Evolutionary conservation across 768 basidiomycete genomes (phyloP), one percentile per base, ranked within the genome.

Genomic region (Boletellus ananas): DNA sequence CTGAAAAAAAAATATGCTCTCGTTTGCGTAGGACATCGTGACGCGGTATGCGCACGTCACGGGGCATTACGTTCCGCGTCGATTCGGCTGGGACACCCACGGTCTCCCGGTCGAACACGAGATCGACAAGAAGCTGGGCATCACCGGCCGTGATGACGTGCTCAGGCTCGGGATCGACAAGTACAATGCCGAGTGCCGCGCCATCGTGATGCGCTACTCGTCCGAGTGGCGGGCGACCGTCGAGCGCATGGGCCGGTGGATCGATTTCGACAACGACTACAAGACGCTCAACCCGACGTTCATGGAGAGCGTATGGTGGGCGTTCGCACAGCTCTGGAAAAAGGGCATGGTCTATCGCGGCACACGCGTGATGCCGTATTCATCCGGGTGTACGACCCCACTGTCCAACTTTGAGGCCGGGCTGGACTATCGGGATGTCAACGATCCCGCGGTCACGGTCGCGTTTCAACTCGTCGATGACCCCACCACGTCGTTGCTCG

Each of bases 231-330:
- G 94, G 43, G 64, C 73, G 33, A 98, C 94, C 4, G 95, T 99
- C 47, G 94, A 96, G 70, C 84, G 96, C 56, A 94, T 98, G 87
- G 96, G 95, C 31, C 84, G 96, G 55, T 99, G 96, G 96, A 98
- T 99, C 72, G 96, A 99, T 71, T 99, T 99, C 60, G 96, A 99
- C 70, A 90, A 97, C 60, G 96, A 97, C 62, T 99, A 99, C 77
- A 98, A 97, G 76, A 99, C 96, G 14, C 79, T 98, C 55, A 93
- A 98, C 62, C 70, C 84, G 7, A 74, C 84, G 9, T 99, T 90
- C 69, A 98, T 99, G 96, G 96, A 99, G 75, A 86, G 84, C 41
- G 91, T 96, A 11, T 99, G 96, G 96, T 99, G 96, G 96, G 96
- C 91, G 9, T 99, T 99, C 70, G 76, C 82, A 46, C 84, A 94